These are phyloP conservation scores for Malbranchea cinnamomea DNA, from an alignment of 2,329 filamentous ascomycete genomes.

Conservation along the genomic window DNA sequence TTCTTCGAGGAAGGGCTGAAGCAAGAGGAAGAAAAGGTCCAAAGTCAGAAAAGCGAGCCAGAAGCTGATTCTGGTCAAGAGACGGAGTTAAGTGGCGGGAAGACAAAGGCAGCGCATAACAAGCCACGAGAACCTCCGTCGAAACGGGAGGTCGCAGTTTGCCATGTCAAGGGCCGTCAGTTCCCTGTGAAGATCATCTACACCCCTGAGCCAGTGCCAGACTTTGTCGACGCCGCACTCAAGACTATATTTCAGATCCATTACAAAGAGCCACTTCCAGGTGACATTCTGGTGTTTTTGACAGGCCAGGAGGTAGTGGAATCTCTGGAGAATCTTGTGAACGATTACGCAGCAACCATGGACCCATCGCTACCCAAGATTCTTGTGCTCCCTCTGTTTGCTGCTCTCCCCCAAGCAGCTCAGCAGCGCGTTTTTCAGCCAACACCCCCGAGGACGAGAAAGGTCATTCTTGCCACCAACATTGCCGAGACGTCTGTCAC, in stretches of 20 bases:
- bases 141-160: constrained; percentile 30
- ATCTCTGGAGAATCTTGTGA: constrained; percentile 60
- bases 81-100: background rate
- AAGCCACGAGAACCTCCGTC: constrained; percentile 1
- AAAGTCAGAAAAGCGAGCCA: constrained; percentile 5
- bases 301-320: constrained; percentile 91
- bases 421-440: constrained; percentile 79
- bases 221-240: constrained; percentile 68
- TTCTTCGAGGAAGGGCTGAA: constrained; percentile 48
- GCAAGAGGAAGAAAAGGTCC: constrained; percentile 4
- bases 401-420: constrained; percentile 70
- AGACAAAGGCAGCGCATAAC: constrained; percentile 1
- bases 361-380: constrained; percentile 56
- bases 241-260: constrained; percentile 79
- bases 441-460: constrained; percentile 58
- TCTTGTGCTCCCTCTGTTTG: constrained; percentile 67
- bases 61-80: constrained; percentile 5
- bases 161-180: constrained; percentile 71
- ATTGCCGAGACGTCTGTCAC: constrained; percentile 98
- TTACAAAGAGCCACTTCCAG: constrained; percentile 73
- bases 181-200: constrained; percentile 71
- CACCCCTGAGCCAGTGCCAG: constrained; percentile 55
- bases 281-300: constrained; percentile 84
- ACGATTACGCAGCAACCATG: constrained; percentile 61
- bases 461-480: constrained; percentile 85